These are phyloP conservation scores for Hydnomerulius pinastri DNA, from an alignment of 768 basidiomycete genomes.

Conservation along the genomic window DNA sequence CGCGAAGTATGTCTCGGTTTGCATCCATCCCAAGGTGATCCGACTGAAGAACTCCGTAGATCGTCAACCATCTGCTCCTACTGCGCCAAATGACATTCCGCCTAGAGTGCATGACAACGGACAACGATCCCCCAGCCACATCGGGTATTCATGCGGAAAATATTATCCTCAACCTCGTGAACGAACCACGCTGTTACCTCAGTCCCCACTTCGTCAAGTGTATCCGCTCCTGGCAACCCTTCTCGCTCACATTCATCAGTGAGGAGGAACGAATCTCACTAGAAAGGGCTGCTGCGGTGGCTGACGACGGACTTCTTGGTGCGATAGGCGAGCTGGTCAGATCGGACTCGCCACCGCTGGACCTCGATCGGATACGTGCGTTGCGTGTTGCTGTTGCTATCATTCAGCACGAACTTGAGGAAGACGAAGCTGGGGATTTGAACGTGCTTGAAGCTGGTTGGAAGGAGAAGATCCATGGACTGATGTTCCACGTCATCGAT, in stretches of 20 bases:
- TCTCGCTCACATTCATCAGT: constrained; percentile 61
- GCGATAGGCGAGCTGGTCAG: constrained; percentile 61
- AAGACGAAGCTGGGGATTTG: constrained; percentile 56
- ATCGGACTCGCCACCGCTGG: constrained; percentile 34
- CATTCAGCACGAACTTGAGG: constrained; percentile 50
- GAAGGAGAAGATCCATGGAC: constrained; percentile 58
- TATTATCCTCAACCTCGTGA: constrained; percentile 59
- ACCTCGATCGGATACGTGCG: constrained; percentile 52
- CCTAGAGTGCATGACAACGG: constrained; percentile 70
- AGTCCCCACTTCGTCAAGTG: constrained; percentile 58
- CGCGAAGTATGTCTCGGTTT: constrained; percentile 56
- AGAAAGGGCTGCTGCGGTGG: constrained; percentile 64
- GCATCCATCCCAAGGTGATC: not conserved
- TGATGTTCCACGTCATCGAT: constrained; percentile 58
- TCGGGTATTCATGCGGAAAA: constrained; percentile 71
- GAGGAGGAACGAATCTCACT: constrained; percentile 61
- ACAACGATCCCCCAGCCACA: constrained; percentile 60
- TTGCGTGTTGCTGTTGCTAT: constrained; percentile 66
- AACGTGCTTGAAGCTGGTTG: constrained; percentile 58
- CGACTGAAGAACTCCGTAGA: constrained; percentile 41
- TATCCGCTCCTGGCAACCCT: constrained; percentile 59
- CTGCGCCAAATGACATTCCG: constrained; percentile 73
- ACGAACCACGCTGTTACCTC: constrained; percentile 61
- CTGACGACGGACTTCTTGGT: constrained; percentile 62
- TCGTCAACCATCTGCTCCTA: constrained; percentile 72